Evolutionary conservation across 495 filamentous ascomycete species (phyloP).

Genomic region (Podospora didyma): DNA sequence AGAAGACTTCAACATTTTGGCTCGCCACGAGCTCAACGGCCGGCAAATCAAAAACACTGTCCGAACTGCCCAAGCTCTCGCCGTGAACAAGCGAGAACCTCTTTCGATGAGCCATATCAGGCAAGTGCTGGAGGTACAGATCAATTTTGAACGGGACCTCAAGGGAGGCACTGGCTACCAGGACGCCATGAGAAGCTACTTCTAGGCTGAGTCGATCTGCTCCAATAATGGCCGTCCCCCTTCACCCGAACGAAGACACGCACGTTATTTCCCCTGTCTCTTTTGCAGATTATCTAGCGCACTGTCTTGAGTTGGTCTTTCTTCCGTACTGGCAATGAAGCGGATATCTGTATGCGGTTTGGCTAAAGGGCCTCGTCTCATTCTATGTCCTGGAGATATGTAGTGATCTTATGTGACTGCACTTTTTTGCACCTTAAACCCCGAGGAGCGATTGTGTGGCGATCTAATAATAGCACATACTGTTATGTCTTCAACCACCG

Average conservation of each 20-base stretch:
- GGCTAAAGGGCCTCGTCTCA: background rate
- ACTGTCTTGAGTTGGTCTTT: background rate
- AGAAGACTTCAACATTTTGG: conserved; percentile 62
- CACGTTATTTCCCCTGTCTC: no score
- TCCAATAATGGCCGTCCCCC: background rate
- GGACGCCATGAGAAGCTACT: conserved; percentile 58
- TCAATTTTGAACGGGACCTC: conserved; percentile 76
- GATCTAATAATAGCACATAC: no score
- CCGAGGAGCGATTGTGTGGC: no score
- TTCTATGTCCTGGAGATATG: no score
- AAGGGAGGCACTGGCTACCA: conserved; percentile 60
- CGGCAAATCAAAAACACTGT: conserved; percentile 95
- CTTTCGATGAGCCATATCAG: conserved; percentile 80
- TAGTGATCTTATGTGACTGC: no score
- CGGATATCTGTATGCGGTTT: background rate
- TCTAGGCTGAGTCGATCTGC: conserved; percentile 19
- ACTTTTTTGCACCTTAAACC: no score
- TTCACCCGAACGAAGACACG: background rate
- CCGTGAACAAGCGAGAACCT: conserved; percentile 66
- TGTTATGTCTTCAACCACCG: no score
- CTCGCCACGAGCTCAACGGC: conserved; percentile 76
- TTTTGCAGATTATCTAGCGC: no score
- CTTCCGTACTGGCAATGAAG: background rate
- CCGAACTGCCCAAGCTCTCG: conserved; percentile 79
- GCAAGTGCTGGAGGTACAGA: conserved; percentile 74